Percentiles rank a stretch among this genome's conserved stretches.
Conservation (phyloP, 2,329 filamentous ascomycete genomes). For the Pleomassaria siparia region DNA sequence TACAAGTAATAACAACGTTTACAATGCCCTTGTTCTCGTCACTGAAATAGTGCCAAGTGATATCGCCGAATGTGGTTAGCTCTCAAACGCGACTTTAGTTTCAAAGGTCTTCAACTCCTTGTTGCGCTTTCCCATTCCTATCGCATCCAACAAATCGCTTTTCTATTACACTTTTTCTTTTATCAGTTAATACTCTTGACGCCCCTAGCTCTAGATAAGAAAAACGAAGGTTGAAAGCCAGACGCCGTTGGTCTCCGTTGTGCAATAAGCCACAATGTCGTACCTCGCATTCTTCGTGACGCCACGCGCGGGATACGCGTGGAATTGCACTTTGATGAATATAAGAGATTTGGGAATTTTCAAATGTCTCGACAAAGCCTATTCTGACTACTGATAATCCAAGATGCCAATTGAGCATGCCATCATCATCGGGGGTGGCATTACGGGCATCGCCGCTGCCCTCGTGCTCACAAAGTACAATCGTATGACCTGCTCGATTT, state of each 20-base stretch:
- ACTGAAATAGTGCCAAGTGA: too few relatives aligned
- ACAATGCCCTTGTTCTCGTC: too few relatives aligned
- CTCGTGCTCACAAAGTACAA: slow-evolving; percentile 17
- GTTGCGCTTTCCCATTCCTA: neutral
- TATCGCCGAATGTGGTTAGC: too few relatives aligned
- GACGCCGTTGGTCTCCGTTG: neutral
- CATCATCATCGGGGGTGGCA: slow-evolving; percentile 29
- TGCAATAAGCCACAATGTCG: neutral
- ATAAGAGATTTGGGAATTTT: neutral
- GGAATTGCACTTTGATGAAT: neutral
- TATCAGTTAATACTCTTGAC: neutral
- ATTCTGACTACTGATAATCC: neutral
- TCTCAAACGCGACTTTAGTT: too few relatives aligned
- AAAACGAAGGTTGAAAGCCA: neutral
- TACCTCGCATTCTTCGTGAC: slow-evolving; percentile 1
- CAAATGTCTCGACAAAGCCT: neutral
- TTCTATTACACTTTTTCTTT: too few relatives aligned
- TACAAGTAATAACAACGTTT: too few relatives aligned
- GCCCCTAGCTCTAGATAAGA: neutral
- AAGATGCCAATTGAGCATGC: slow-evolving; percentile 14
- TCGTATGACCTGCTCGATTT: slow-evolving; percentile 13
- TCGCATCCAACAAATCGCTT: neutral
- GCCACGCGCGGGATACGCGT: neutral
- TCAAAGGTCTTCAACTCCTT: too few relatives aligned
- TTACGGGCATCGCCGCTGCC: slow-evolving; percentile 22